Evolutionary conservation across 345 rosid genomes (phyloP).

Genomic region (Sonneratia alba): DNA sequence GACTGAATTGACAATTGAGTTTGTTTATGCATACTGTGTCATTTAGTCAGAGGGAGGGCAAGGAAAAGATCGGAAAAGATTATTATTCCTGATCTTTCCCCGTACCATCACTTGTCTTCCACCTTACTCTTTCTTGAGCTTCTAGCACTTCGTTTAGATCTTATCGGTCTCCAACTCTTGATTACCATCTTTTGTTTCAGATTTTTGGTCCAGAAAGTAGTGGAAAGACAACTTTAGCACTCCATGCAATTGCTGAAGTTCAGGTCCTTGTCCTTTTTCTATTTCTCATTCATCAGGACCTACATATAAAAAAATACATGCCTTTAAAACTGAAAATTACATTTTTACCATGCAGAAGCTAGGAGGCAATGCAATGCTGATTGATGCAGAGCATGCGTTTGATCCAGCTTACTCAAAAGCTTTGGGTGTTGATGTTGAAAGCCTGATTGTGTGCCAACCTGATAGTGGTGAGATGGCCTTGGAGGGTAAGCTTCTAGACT

Average conservation of each 20-base stretch:
- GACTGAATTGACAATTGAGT: neutral
- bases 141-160: neutral
- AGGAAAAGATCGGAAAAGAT: neutral
- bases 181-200: conserved; percentile 26
- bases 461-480: conserved; percentile 93
- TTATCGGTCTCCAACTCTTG: neutral
- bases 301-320: neutral
- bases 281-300: conserved; percentile 2
- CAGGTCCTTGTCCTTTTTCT: conserved; percentile 42
- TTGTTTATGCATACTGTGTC: neutral
- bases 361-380: conserved; percentile 98
- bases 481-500: conserved; percentile 51
- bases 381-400: conserved; percentile 99
- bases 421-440: conserved; percentile 84
- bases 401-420: conserved; percentile 96
- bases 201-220: conserved; percentile 95
- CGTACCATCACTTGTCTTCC: neutral
- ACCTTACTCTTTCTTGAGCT: neutral
- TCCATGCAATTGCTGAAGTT: conserved; percentile 97
- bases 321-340: conserved; percentile 3
- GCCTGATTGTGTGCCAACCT: conserved; percentile 85
- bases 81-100: neutral
- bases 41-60: neutral
- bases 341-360: conserved; percentile 46
- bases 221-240: conserved; percentile 92